Conservation (phyloP, 345 rosid species). For the Eutrema japonicum region DNA sequence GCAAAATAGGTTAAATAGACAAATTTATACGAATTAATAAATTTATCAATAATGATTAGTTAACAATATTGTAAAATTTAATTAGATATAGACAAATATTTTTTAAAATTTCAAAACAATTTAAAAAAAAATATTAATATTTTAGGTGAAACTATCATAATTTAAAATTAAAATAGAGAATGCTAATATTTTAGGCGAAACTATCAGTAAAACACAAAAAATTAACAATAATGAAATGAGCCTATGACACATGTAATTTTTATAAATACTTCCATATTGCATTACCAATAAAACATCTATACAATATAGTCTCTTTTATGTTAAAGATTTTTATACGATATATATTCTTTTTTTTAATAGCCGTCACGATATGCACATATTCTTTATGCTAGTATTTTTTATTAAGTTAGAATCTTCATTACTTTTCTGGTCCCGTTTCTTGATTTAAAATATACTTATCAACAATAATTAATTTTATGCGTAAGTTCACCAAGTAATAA, state of each 20-base stretch:
- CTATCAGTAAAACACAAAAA: neutral
- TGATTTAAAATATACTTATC: neutral
- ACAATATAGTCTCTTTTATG: neutral
- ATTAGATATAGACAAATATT: too few species aligned
- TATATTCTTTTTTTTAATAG: neutral
- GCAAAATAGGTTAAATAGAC: too few species aligned
- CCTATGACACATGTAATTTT: neutral
- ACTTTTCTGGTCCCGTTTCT: conserved; percentile 5
- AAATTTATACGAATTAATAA: too few species aligned
- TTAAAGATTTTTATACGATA: neutral
- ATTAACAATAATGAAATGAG: neutral
- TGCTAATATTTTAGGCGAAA: neutral
- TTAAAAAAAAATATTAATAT: too few species aligned
- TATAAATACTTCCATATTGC: neutral
- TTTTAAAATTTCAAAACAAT: too few species aligned
- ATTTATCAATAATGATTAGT: too few species aligned
- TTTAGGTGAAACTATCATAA: too few species aligned
- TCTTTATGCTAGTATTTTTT: neutral
- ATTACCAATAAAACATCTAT: neutral
- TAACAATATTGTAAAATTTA: too few species aligned
- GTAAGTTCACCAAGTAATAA: conserved; percentile 19
- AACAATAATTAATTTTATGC: neutral
- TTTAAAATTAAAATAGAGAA: neutral
- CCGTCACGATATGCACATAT: neutral
- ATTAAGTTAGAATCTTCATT: neutral